Evolutionary conservation across 805 yeast genomes (phyloP).

Genomic region (Schwanniomyces yamadae): DNA sequence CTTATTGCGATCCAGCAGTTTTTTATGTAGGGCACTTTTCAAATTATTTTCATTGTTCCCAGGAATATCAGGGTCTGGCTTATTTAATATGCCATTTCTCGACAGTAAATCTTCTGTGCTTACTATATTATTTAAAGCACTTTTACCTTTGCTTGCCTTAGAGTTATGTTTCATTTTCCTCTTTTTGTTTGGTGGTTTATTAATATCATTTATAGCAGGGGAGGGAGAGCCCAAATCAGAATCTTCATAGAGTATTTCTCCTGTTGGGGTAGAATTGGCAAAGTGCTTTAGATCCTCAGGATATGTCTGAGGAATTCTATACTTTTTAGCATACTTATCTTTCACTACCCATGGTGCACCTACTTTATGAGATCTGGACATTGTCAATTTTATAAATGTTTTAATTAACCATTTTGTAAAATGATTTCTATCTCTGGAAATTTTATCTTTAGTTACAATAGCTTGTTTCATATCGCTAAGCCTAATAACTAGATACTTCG

Average conservation of each 20-base stretch:
- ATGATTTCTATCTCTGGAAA: constrained; percentile 78
- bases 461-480: constrained; percentile 53
- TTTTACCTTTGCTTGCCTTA: constrained; percentile 2
- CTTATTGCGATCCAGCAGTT: constrained; percentile 8
- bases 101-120: neutral
- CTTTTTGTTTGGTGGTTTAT: neutral
- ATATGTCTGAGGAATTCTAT: constrained; percentile 59
- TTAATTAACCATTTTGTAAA: constrained; percentile 90
- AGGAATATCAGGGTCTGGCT: too few species aligned
- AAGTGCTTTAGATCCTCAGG: constrained; percentile 53
- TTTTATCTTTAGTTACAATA: constrained; percentile 69
- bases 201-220: neutral
- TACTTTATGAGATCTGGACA: constrained; percentile 72
- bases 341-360: constrained; percentile 98
- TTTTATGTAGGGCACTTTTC: too few species aligned
- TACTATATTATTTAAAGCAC: constrained; percentile 2
- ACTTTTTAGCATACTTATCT: constrained; percentile 67
- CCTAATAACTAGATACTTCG: constrained; percentile 70
- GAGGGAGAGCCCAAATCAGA: constrained; percentile 4
- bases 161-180: neutral
- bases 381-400: constrained; percentile 78
- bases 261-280: constrained; percentile 32
- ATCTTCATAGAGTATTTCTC: constrained; percentile 26
- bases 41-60: too few species aligned
- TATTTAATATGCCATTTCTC: neutral